These are phyloP conservation scores for Alternaria dauci DNA, from an alignment of 2,329 filamentous ascomycete genomes.

Conservation along the genomic window DNA sequence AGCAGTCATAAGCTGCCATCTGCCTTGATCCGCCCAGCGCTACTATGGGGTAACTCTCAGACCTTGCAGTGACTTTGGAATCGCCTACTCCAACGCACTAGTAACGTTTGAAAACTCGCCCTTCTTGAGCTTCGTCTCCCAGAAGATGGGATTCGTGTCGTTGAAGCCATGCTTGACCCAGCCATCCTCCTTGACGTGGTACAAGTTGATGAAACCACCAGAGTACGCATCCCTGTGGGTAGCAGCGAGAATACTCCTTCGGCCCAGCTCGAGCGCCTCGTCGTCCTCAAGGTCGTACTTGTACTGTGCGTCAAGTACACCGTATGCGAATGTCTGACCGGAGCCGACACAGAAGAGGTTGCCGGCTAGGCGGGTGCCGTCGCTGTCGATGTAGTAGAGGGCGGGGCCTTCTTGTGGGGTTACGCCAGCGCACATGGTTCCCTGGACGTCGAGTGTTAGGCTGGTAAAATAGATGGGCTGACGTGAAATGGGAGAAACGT, in stretches of 20 bases:
- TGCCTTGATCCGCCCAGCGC: background rate
- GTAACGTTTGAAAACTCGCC: constrained; percentile 98
- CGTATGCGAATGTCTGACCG: constrained; percentile 98
- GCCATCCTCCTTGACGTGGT: constrained; percentile 98
- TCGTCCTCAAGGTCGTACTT: constrained; percentile 85
- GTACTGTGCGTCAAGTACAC: constrained; percentile 96
- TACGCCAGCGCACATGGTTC: constrained; percentile 98
- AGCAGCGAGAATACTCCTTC: constrained; percentile 91
- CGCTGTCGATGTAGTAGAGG: constrained; percentile 98
- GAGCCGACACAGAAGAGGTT: constrained; percentile 99
- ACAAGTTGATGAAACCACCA: constrained; percentile 97
- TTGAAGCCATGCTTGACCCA: constrained; percentile 99
- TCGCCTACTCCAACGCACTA: constrained; percentile 70
- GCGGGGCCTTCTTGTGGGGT: constrained; percentile 94
- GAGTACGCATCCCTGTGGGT: constrained; percentile 99
- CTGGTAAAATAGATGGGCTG: background rate
- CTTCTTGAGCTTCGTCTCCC: constrained; percentile 98
- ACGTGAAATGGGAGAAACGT: constrained; percentile 6
- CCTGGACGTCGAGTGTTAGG: constrained; percentile 52
- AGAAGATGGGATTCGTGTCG: constrained; percentile 99
- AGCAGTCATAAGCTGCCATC: background rate
- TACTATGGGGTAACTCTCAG: background rate
- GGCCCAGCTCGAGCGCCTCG: constrained; percentile 89
- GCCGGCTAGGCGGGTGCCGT: constrained; percentile 89
- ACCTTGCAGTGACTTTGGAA: background rate